phyloP scores from a whole-genome alignment of 2,329 filamentous ascomycete species.

The Emericellopsis atlantica region DNA sequence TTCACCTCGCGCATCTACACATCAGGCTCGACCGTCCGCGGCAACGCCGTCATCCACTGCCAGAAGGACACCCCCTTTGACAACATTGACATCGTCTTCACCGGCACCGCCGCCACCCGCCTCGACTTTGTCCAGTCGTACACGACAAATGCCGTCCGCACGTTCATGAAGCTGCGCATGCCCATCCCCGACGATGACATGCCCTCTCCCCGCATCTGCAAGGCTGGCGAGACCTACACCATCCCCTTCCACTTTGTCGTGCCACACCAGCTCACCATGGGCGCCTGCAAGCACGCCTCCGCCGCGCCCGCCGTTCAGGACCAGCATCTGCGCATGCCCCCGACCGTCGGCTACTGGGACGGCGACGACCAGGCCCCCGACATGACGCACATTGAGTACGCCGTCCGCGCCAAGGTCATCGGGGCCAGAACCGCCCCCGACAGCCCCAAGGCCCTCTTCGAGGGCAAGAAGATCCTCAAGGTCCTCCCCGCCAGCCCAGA shows the following conservation, averaged over 20 bases:
- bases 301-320: constrained; percentile 31
- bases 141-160: constrained; percentile 33
- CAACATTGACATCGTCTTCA: constrained; percentile 36
- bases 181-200: constrained; percentile 33
- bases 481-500: constrained; percentile 38
- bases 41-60: constrained; percentile 32
- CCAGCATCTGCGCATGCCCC: constrained; percentile 39
- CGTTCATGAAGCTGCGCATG: constrained; percentile 44
- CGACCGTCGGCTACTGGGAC: constrained; percentile 38
- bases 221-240: constrained; percentile 32
- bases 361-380: constrained; percentile 40
- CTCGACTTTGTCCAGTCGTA: constrained; percentile 36
- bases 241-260: constrained; percentile 49
- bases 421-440: constrained; percentile 7
- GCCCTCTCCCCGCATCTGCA: constrained; percentile 32
- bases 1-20: constrained; percentile 43
- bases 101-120: constrained; percentile 35
- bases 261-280: constrained; percentile 42
- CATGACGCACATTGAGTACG: constrained; percentile 42
- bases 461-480: constrained; percentile 30
- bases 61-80: constrained; percentile 35
- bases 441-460: constrained; percentile 17
- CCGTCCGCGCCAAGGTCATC: constrained; percentile 31
- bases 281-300: constrained; percentile 39
- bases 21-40: constrained; percentile 36